phyloP scores from a whole-genome alignment of 371 early-diverging fungal species.

The Mucor plumbeus region DNA sequence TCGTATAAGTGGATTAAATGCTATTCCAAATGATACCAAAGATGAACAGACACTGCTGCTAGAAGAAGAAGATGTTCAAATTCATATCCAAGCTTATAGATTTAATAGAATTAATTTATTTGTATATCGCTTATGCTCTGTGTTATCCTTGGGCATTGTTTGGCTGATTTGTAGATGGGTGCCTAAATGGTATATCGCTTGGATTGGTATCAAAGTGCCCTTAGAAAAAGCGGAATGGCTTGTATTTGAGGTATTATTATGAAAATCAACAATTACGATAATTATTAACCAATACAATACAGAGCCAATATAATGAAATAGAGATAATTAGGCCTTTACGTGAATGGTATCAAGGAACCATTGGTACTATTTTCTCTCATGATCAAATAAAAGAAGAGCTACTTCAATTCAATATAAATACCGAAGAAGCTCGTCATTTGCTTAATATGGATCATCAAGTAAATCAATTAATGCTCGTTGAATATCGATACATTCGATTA shows the following conservation, averaged over 20 bases:
- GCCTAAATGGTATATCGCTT: slow-evolving; percentile 72
- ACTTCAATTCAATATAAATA: slow-evolving; percentile 33
- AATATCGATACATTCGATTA: slow-evolving; percentile 85
- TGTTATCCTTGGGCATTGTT: slow-evolving; percentile 73
- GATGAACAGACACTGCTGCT: slow-evolving; percentile 35
- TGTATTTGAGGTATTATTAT: slow-evolving; percentile 59
- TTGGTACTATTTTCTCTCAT: slow-evolving; percentile 72
- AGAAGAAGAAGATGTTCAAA: slow-evolving; percentile 52
- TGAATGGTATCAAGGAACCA: slow-evolving; percentile 69
- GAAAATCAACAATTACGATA: not conserved
- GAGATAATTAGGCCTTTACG: slow-evolving; percentile 59
- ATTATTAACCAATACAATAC: not conserved
- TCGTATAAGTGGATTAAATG: slow-evolving; percentile 26
- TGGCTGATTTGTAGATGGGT: slow-evolving; percentile 87
- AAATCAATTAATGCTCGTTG: slow-evolving; percentile 61
- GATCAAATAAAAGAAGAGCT: slow-evolving; percentile 44
- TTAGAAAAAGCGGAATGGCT: slow-evolving; percentile 75
- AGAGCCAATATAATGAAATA: slow-evolving; percentile 80
- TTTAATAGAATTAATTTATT: slow-evolving; percentile 46
- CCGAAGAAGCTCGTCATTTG: slow-evolving; percentile 22
- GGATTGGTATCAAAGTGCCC: slow-evolving; percentile 62
- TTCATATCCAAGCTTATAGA: slow-evolving; percentile 72
- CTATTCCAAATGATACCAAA: slow-evolving; percentile 14
- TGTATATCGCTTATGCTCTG: slow-evolving; percentile 66
- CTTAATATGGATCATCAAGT: slow-evolving; percentile 44